Evolutionary conservation across 1,284 basidiomycete genomes (phyloP).

Genomic region (Tylopilus sp.): DNA sequence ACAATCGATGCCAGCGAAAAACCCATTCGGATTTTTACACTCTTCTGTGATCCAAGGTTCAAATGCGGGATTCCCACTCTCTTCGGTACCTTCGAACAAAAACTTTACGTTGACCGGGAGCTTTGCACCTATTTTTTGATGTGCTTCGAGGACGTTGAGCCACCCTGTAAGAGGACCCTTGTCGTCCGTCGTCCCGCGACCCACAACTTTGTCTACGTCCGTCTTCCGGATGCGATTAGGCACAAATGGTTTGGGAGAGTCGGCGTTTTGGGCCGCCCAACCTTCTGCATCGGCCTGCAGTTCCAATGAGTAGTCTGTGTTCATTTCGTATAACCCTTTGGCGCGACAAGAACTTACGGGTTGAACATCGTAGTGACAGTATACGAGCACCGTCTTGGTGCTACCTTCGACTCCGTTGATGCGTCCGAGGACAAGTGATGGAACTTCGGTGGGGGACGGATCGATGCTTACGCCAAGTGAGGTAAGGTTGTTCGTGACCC

Average conservation of each 20-base stretch:
- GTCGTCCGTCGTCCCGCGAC: constrained; percentile 87
- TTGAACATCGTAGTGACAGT: constrained; percentile 2
- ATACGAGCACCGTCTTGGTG: neutral
- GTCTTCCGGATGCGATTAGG: constrained; percentile 45
- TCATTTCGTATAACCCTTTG: neutral
- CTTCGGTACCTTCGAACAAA: constrained; percentile 97
- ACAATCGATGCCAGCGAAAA: constrained; percentile 86
- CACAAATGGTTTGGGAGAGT: constrained; percentile 78
- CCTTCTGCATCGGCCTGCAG: constrained; percentile 72
- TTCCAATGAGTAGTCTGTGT: constrained; percentile 16
- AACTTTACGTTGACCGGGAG: constrained; percentile 91
- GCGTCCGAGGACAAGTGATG: too few species aligned
- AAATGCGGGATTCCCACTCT: neutral
- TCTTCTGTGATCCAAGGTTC: constrained; percentile 85
- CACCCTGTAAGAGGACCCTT: constrained; percentile 90
- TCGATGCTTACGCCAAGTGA: too few species aligned
- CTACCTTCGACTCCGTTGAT: neutral
- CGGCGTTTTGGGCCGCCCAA: constrained; percentile 3
- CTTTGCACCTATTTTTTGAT: constrained; percentile 62
- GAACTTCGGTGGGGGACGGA: too few species aligned
- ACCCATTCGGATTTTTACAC: constrained; percentile 61
- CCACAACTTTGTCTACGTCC: constrained; percentile 58
- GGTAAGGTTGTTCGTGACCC: too few species aligned
- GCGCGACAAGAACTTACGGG: neutral
- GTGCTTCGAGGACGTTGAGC: constrained; percentile 91